These are phyloP conservation scores for Aechmea fasciata DNA, from an alignment of 176 grass and related monocot species.

Conservation along the genomic window DNA sequence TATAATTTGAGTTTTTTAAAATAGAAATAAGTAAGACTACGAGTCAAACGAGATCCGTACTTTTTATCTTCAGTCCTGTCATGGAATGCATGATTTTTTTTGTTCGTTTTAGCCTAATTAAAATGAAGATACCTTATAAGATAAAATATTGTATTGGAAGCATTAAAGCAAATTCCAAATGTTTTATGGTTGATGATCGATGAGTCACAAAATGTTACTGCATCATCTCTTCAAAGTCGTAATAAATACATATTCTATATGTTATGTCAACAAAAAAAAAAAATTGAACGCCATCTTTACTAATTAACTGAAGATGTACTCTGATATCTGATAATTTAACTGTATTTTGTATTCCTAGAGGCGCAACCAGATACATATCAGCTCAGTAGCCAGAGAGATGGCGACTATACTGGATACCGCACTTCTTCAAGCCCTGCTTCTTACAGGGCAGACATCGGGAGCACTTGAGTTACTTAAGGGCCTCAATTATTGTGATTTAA, in stretches of 20 bases:
- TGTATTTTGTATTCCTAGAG: slow-evolving; percentile 44
- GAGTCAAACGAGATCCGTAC: no score
- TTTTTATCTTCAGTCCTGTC: not conserved
- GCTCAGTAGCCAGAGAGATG: slow-evolving; percentile 90
- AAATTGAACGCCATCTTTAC: not conserved
- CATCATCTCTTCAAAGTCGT: not conserved
- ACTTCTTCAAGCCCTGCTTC: slow-evolving; percentile 93
- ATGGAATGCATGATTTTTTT: not conserved
- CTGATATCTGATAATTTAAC: slow-evolving; percentile 16
- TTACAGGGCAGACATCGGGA: slow-evolving; percentile 57
- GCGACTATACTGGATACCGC: slow-evolving; percentile 80
- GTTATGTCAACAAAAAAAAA: not conserved
- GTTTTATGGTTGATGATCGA: not conserved
- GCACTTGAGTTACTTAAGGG: slow-evolving; percentile 57
- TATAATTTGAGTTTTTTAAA: no score
- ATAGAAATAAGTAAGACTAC: no score
- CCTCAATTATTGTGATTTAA: slow-evolving; percentile 86
- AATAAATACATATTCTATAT: not conserved
- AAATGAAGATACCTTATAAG: not conserved
- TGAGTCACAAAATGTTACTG: not conserved
- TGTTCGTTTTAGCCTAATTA: not conserved
- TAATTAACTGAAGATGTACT: not conserved
- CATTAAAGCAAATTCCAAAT: not conserved
- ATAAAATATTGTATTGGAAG: not conserved
- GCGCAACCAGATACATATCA: slow-evolving; percentile 47